phyloP scores from a whole-genome alignment of 108 stramenopile genomes.

The Epipyxis sp. region DNA sequence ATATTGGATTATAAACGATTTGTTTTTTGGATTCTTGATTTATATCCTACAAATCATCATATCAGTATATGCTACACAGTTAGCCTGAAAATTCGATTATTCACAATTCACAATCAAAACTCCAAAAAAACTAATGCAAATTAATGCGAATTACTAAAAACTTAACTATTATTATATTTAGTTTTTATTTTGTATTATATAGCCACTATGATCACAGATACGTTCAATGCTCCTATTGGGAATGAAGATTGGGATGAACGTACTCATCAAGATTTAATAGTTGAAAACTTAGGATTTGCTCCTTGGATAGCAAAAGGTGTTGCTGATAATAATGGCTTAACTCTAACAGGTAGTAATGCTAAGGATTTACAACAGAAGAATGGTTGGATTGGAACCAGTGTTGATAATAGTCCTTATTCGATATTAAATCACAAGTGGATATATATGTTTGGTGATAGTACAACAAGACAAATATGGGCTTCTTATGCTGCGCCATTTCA shows the following conservation, averaged over 20 bases:
- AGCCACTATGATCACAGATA: too few relatives aligned
- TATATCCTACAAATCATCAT: too few relatives aligned
- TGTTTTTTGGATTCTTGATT: too few relatives aligned
- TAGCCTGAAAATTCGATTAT: too few relatives aligned
- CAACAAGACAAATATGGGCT: conserved; percentile 24
- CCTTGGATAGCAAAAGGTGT: conserved; percentile 15
- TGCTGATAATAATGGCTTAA: neutral
- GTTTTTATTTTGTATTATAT: too few relatives aligned
- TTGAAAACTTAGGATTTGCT: conserved; percentile 18
- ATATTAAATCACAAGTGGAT: conserved; percentile 3
- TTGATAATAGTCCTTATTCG: neutral
- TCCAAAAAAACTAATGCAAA: too few relatives aligned
- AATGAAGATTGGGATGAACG: neutral
- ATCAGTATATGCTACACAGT: too few relatives aligned
- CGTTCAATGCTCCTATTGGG: neutral
- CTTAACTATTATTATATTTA: too few relatives aligned
- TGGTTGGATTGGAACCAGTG: neutral
- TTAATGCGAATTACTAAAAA: too few relatives aligned
- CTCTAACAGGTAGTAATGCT: neutral
- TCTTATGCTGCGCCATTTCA: conserved; percentile 8
- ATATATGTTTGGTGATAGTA: conserved; percentile 17
- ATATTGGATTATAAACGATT: too few relatives aligned
- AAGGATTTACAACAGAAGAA: neutral
- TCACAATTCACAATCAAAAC: too few relatives aligned
- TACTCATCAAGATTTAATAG: neutral